Conservation (phyloP, 176 grass and related monocot species). For the Carex pumila region DNA sequence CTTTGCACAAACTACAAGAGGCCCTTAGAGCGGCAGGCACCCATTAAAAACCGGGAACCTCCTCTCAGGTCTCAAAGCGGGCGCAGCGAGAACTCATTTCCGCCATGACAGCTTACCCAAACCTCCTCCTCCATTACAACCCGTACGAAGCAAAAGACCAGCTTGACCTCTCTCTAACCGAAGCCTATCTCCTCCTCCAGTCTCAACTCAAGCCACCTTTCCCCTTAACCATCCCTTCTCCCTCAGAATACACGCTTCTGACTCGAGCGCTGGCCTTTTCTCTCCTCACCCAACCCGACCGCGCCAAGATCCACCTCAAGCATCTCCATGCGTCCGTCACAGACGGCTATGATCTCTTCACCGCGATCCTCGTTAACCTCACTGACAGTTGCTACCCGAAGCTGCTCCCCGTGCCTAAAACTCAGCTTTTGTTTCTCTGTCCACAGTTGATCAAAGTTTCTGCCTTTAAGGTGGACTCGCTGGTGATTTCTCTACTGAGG, state of each 20-base stretch:
- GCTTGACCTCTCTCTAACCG: constrained; percentile 1
- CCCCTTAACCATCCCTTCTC: constrained; percentile 25
- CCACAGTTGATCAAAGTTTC: constrained; percentile 38
- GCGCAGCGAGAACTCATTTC: no score
- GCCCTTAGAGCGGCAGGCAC: no score
- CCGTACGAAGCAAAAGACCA: background rate
- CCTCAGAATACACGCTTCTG: constrained; percentile 47
- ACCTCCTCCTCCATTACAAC: constrained; percentile 6
- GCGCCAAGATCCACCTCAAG: constrained; percentile 24
- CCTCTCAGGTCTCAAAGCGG: background rate
- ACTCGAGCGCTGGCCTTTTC: constrained; percentile 51
- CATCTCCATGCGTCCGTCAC: constrained; percentile 58
- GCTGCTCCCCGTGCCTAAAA: constrained; percentile 41
- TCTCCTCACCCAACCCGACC: constrained; percentile 36
- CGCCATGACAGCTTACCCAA: background rate
- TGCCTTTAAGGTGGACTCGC: constrained; percentile 30
- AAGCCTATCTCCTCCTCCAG: constrained; percentile 25
- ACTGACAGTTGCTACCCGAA: constrained; percentile 28
- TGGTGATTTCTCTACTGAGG: constrained; percentile 49
- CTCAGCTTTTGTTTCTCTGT: constrained; percentile 38
- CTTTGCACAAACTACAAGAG: no score
- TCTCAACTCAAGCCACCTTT: constrained; percentile 50
- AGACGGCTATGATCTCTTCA: constrained; percentile 49
- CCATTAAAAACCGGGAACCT: constrained; percentile 3
- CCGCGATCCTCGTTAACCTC: constrained; percentile 41